These are phyloP conservation scores for Erythrobasidium yunnanense DNA, from an alignment of 768 basidiomycete species.

Conservation along the genomic window DNA sequence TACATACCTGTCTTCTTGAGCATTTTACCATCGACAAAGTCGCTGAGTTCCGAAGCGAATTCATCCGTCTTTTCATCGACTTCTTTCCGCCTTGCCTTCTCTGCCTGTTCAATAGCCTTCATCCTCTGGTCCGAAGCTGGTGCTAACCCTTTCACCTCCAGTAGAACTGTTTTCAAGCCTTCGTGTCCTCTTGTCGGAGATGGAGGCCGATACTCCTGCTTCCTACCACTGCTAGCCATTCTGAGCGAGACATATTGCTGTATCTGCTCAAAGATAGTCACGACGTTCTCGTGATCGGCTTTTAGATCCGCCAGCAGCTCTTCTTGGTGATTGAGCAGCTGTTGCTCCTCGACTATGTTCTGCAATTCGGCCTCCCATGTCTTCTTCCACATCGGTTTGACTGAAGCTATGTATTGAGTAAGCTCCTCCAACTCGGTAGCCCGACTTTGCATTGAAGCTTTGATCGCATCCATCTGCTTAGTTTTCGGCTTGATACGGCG, in stretches of 20 bases:
- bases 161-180: constrained; percentile 64
- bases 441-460: constrained; percentile 58
- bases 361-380: constrained; percentile 95
- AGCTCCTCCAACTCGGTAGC: constrained; percentile 63
- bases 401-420: constrained; percentile 70
- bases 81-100: constrained; percentile 68
- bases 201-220: constrained; percentile 43
- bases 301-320: constrained; percentile 76
- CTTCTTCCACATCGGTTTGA: constrained; percentile 96
- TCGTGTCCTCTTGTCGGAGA: constrained; percentile 53
- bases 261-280: constrained; percentile 77
- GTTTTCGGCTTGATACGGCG: constrained; percentile 74
- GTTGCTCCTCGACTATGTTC: constrained; percentile 94
- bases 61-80: constrained; percentile 57
- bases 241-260: constrained; percentile 63
- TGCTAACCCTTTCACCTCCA: constrained; percentile 74
- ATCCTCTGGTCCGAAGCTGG: constrained; percentile 72
- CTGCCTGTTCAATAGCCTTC: constrained; percentile 83
- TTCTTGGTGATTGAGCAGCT: constrained; percentile 83
- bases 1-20: constrained; percentile 91
- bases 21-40: constrained; percentile 78
- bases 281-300: constrained; percentile 83
- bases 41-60: constrained; percentile 68
- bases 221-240: constrained; percentile 47
- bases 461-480: constrained; percentile 57